Evolutionary conservation across 345 rosid genomes (phyloP).

Genomic region (Chamaenerion angustifolium): DNA sequence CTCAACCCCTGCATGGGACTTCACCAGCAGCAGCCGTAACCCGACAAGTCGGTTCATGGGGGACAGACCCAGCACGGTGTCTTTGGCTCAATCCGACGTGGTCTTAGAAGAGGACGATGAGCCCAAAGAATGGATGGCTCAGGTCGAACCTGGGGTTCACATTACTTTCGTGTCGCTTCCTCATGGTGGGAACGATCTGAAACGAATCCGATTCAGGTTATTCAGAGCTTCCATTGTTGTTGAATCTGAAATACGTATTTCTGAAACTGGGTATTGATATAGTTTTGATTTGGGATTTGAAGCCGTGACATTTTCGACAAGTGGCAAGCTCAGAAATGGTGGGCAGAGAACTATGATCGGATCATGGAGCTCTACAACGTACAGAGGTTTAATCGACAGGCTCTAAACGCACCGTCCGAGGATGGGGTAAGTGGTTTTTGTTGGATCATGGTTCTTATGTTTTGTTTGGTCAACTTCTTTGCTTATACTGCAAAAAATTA

Average conservation of each 20-base stretch:
- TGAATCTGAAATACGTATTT: no score
- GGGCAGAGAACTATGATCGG: conserved; percentile 93
- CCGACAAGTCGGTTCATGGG: conserved; percentile 22
- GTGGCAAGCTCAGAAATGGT: conserved; percentile 96
- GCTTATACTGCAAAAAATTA: no score
- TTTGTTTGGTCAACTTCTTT: no score
- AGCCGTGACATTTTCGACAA: conserved; percentile 94
- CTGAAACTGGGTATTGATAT: no score
- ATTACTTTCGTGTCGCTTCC: conserved; percentile 85
- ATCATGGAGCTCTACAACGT: conserved; percentile 94
- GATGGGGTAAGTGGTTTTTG: conserved; percentile 40
- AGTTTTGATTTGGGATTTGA: conserved; percentile 10
- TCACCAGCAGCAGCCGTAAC: conserved; percentile 29
- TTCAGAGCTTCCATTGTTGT: no score
- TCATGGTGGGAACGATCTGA: conserved; percentile 83
- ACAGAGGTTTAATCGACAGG: conserved; percentile 84
- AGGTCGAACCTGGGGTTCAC: conserved; percentile 95
- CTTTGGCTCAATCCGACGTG: conserved; percentile 53
- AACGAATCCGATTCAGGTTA: conserved; percentile 81
- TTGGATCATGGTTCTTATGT: no score
- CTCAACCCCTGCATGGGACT: conserved; percentile 97
- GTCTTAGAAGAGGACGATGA: conserved; percentile 63
- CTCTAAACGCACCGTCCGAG: conserved; percentile 82
- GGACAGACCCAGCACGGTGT: conserved; percentile 28
- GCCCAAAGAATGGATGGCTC: conserved; percentile 97